Percentiles rank a stretch among this genome's conserved stretches.
Evolutionary conservation across 2,329 filamentous ascomycete genomes (phyloP).

Genomic region (Nemania diffusa): DNA sequence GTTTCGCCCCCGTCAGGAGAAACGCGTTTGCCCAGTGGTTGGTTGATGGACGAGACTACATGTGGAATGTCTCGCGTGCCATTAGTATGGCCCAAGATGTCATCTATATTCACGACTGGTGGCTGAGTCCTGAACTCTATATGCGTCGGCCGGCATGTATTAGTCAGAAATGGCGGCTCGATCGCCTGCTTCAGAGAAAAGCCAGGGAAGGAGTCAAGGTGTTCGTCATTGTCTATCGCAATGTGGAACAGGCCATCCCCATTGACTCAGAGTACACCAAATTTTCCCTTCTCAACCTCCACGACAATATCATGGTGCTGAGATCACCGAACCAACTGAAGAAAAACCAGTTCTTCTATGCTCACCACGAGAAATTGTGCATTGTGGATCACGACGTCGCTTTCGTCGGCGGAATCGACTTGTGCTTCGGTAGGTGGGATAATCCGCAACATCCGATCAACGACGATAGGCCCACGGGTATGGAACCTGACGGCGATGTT

Average conservation of each 20-base stretch:
- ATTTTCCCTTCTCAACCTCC: conserved; percentile 91
- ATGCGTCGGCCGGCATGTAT: conserved; percentile 93
- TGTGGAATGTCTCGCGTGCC: conserved; percentile 98
- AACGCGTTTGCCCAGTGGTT: conserved; percentile 95
- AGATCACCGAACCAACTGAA: conserved; percentile 97
- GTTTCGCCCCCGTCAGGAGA: conserved; percentile 88
- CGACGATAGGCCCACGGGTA: conserved; percentile 95
- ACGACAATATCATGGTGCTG: conserved; percentile 96
- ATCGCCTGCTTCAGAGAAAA: conserved; percentile 91
- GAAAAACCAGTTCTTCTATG: conserved; percentile 99
- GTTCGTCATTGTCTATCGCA: conserved; percentile 97
- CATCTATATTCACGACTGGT: conserved; percentile 99
- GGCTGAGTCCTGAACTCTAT: conserved; percentile 96
- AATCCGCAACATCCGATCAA: conserved; percentile 90
- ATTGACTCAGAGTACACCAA: conserved; percentile 99
- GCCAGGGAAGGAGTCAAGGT: conserved; percentile 96
- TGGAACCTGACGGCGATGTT: conserved; percentile 76
- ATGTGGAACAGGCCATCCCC: conserved; percentile 95
- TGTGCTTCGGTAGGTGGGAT: conserved; percentile 98
- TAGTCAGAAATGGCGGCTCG: conserved; percentile 97
- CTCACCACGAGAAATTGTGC: conserved; percentile 98
- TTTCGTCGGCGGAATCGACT: conserved; percentile 93
- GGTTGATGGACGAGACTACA: conserved; percentile 95
- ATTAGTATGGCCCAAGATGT: conserved; percentile 98
- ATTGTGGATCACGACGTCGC: conserved; percentile 96